Conservation (phyloP, 2,329 filamentous ascomycete species). For the Neonectria ditissima region DNA sequence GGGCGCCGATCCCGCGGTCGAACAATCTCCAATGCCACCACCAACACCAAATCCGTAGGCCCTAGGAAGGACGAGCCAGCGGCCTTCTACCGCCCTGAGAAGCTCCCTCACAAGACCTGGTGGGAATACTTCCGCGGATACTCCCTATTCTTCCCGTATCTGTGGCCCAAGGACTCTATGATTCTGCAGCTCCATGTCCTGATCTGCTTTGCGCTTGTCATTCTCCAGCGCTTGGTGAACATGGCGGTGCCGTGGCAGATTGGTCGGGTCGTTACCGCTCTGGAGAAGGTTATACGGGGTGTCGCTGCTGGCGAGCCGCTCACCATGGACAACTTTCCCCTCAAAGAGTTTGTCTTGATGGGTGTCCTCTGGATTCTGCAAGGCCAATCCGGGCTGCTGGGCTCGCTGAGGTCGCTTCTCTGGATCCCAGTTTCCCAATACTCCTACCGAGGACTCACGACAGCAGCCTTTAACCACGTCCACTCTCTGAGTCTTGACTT, state of each 20-base stretch:
- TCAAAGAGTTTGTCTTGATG: conserved; percentile 51
- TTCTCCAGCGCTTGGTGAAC: conserved; percentile 86
- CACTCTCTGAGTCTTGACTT: conserved; percentile 96
- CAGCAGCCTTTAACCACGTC: conserved; percentile 96
- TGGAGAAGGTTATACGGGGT: conserved; percentile 67
- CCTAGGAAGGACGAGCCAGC: conserved; percentile 70
- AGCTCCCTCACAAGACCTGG: conserved; percentile 89
- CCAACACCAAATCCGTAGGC: conserved; percentile 48
- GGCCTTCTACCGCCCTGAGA: conserved; percentile 90
- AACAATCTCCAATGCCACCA: conserved; percentile 53
- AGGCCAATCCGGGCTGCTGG: conserved; percentile 87
- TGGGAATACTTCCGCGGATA: conserved; percentile 96
- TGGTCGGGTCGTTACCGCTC: conserved; percentile 80
- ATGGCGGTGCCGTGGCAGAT: conserved; percentile 86
- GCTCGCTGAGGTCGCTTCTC: conserved; percentile 82
- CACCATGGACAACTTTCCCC: conserved; percentile 50
- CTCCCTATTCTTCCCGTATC: conserved; percentile 92
- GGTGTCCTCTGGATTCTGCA: conserved; percentile 86
- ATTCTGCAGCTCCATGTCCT: conserved; percentile 83
- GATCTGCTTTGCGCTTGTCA: conserved; percentile 83
- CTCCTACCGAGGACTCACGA: conserved; percentile 93
- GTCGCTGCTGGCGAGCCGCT: conserved; percentile 55
- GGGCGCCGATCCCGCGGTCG: conserved; percentile 50
- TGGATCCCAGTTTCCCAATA: conserved; percentile 99
- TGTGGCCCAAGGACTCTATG: conserved; percentile 88